These are phyloP conservation scores for Acanthochlamys bracteata DNA, from an alignment of 106 monocot genomes.

Conservation along the genomic window DNA sequence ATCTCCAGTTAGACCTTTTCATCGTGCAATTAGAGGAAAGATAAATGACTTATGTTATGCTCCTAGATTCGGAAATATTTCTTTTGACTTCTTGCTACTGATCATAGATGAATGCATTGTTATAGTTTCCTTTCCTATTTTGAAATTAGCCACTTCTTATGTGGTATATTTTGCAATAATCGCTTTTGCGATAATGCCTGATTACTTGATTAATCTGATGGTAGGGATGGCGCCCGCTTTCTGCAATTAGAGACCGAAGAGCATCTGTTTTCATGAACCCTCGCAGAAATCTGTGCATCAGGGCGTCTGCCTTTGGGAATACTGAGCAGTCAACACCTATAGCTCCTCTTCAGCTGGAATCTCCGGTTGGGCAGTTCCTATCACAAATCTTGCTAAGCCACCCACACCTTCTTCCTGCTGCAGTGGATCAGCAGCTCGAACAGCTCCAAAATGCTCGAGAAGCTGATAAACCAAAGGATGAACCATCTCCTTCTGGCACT, in stretches of 20 bases:
- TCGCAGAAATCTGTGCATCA: slow-evolving; percentile 14
- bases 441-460: slow-evolving; percentile 68
- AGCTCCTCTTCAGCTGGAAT: slow-evolving; percentile 80
- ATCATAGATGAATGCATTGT: neutral
- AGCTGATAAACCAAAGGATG: slow-evolving; percentile 45
- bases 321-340: slow-evolving; percentile 28
- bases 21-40: too few species aligned
- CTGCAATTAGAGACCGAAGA: slow-evolving; percentile 12
- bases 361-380: slow-evolving; percentile 79
- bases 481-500: slow-evolving; percentile 33
- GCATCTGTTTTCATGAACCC: neutral
- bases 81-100: neutral
- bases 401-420: slow-evolving; percentile 85
- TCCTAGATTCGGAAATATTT: too few species aligned
- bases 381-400: slow-evolving; percentile 72
- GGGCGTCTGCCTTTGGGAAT: slow-evolving; percentile 19
- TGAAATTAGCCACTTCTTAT: neutral
- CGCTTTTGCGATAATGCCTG: neutral
- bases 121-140: neutral
- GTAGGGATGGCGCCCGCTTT: slow-evolving; percentile 25
- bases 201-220: neutral
- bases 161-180: too few species aligned
- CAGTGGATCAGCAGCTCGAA: slow-evolving; percentile 87
- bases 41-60: too few species aligned
- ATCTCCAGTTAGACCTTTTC: too few species aligned